Percentiles rank a stretch among this genome's conserved stretches.
These are phyloP conservation scores for Akanthomyces dipterigenus DNA, from an alignment of 2,329 filamentous ascomycete species.

Conservation along the genomic window DNA sequence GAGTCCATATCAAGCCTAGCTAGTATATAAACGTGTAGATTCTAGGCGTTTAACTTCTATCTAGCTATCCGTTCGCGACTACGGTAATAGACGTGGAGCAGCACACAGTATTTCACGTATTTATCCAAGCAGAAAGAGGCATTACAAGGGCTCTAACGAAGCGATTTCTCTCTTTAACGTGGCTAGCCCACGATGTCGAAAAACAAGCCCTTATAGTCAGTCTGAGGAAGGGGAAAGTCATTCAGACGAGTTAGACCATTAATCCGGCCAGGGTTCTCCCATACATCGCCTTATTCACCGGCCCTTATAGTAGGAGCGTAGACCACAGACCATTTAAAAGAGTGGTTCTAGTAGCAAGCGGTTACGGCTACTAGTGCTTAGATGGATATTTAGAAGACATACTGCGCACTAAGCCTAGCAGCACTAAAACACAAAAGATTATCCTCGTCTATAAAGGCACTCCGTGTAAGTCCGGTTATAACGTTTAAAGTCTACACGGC, in stretches of 20 bases:
- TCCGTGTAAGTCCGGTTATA: not conserved
- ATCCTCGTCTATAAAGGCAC: not conserved
- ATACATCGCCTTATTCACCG: not conserved
- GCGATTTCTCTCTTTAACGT: not conserved
- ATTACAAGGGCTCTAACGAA: not conserved
- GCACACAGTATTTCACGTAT: not conserved
- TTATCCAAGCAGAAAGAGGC: not conserved
- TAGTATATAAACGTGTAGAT: not conserved
- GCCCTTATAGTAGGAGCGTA: not conserved
- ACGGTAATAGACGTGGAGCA: not conserved
- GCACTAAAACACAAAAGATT: not conserved
- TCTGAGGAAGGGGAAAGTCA: not conserved
- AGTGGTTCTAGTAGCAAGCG: not conserved
- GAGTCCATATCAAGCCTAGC: not conserved
- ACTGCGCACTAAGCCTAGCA: not conserved
- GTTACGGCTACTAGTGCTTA: not conserved
- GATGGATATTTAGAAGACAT: not conserved
- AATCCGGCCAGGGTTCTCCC: not conserved
- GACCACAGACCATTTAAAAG: not conserved
- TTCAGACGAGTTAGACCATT: not conserved
- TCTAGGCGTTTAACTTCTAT: not conserved
- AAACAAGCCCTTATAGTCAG: not conserved
- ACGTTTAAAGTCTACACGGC: not conserved
- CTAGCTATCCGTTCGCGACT: not conserved
- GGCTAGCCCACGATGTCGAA: not conserved